Evolutionary conservation across 805 yeast species (phyloP).

Genomic region (Lipomyces spencermartinsiae): DNA sequence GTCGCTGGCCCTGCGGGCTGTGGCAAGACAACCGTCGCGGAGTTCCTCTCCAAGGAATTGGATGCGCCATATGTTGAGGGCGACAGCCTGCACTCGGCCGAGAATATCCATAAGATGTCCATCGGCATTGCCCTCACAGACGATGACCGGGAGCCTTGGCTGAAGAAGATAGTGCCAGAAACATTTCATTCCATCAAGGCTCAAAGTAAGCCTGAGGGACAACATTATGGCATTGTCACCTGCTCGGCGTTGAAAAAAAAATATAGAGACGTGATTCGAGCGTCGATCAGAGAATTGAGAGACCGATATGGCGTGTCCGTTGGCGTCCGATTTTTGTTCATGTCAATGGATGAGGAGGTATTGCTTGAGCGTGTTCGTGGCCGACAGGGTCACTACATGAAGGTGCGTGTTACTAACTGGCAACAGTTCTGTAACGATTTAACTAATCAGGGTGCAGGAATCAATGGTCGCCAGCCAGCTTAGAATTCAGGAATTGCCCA

Average conservation of each 20-base stretch:
- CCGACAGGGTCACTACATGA: slow-evolving; percentile 87
- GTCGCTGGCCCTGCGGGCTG: slow-evolving; percentile 98
- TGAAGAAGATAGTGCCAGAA: slow-evolving; percentile 52
- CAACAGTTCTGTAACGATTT: not conserved
- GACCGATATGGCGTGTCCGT: slow-evolving; percentile 40
- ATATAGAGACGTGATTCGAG: slow-evolving; percentile 70
- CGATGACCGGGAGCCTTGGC: slow-evolving; percentile 94
- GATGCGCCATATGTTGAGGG: slow-evolving; percentile 78
- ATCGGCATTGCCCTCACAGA: slow-evolving; percentile 81
- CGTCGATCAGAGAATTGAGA: slow-evolving; percentile 41
- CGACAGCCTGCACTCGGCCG: slow-evolving; percentile 53
- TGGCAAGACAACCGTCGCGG: slow-evolving; percentile 85
- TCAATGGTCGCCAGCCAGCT: slow-evolving; percentile 40
- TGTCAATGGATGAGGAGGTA: slow-evolving; percentile 68
- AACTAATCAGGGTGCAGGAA: slow-evolving; percentile 20
- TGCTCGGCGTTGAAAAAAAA: slow-evolving; percentile 83
- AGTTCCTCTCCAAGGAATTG: slow-evolving; percentile 54
- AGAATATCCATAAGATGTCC: slow-evolving; percentile 83
- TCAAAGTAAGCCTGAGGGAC: slow-evolving; percentile 33
- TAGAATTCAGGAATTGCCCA: slow-evolving; percentile 35
- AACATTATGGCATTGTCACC: slow-evolving; percentile 60
- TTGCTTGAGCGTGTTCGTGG: slow-evolving; percentile 63
- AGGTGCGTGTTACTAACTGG: slow-evolving; percentile 45
- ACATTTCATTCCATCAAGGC: slow-evolving; percentile 49
- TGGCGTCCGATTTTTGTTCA: slow-evolving; percentile 65